These are phyloP conservation scores for Pichia cactophila DNA, from an alignment of 1,139 yeast genomes.

Conservation along the genomic window DNA sequence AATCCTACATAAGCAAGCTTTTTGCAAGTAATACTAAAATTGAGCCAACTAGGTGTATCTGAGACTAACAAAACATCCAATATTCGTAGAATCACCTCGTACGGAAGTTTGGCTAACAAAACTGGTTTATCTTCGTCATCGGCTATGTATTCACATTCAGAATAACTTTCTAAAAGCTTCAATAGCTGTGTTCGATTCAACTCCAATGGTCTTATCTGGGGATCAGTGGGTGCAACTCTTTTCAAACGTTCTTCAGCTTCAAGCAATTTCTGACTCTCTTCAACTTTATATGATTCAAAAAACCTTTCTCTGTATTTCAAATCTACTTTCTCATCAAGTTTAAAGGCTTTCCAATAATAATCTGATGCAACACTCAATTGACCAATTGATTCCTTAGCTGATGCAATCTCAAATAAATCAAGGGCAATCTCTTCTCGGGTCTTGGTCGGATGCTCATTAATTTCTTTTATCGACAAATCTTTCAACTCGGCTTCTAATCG, in stretches of 20 bases:
- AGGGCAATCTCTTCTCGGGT: constrained; percentile 39
- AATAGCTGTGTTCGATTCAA: constrained; percentile 34
- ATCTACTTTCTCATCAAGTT: constrained; percentile 59
- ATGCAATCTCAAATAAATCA: constrained; percentile 59
- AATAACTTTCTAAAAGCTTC: constrained; percentile 28
- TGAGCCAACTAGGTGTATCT: constrained; percentile 63
- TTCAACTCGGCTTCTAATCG: constrained; percentile 18
- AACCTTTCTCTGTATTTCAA: constrained; percentile 46
- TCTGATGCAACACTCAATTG: constrained; percentile 74
- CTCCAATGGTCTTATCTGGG: constrained; percentile 21
- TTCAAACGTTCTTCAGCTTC: constrained; percentile 4
- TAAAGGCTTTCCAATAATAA: constrained; percentile 65
- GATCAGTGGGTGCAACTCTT: constrained; percentile 11
- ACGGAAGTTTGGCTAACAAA: constrained; percentile 51
- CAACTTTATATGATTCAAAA: constrained; percentile 2
- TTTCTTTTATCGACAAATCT: constrained; percentile 20
- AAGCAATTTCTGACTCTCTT: constrained; percentile 2
- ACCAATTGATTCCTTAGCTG: constrained; percentile 66
- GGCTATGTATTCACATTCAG: constrained; percentile 31
- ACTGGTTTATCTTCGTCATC: constrained; percentile 40
- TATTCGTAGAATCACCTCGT: constrained; percentile 54
- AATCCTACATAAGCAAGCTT: constrained; percentile 58
- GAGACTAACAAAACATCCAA: constrained; percentile 41
- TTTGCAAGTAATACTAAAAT: constrained; percentile 55
- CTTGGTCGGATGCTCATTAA: constrained; percentile 24